Percentiles rank a stretch among this genome's conserved stretches.
Conservation (phyloP, 805 yeast species). For the Yamadazyma akitaensis region DNA sequence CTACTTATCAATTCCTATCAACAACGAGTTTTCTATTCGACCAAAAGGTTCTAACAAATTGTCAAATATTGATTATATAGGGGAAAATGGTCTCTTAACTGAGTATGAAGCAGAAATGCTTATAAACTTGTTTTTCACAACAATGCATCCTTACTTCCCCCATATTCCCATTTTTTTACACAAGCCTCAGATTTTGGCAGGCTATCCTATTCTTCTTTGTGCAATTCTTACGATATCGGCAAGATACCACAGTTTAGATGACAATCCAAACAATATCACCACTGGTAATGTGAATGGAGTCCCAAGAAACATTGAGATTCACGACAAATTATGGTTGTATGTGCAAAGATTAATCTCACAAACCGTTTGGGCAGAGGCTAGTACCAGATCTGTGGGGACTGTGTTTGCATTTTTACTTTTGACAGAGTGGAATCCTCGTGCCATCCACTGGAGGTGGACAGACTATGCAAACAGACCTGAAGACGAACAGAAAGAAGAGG, state of each 20-base stretch:
- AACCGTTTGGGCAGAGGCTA: conserved; percentile 93
- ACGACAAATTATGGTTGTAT: conserved; percentile 78
- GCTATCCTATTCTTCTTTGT: conserved; percentile 77
- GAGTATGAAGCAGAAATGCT: conserved; percentile 58
- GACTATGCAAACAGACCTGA: conserved; percentile 73
- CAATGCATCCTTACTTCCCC: conserved; percentile 90
- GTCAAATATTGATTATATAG: conserved; percentile 61
- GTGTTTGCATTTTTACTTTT: conserved; percentile 78
- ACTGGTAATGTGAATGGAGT: conserved; percentile 25
- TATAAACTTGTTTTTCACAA: conserved; percentile 61
- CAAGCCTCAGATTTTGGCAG: conserved; percentile 60
- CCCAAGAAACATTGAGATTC: conserved; percentile 59
- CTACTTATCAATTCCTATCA: conserved; percentile 14
- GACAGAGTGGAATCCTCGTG: conserved; percentile 95
- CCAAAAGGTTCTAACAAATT: conserved; percentile 48
- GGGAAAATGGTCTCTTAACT: conserved; percentile 50
- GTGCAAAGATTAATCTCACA: conserved; percentile 79
- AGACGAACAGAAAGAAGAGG: conserved; percentile 19
- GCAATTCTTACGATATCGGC: conserved; percentile 79
- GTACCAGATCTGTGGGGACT: conserved; percentile 83
- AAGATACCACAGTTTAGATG: conserved; percentile 63
- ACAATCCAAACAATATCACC: conserved; percentile 32
- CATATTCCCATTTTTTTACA: conserved; percentile 75
- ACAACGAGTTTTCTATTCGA: conserved; percentile 33
- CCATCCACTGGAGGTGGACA: conserved; percentile 83